phyloP scores from a whole-genome alignment of 176 grass and related monocot genomes.

The Lolium multiflorum region DNA sequence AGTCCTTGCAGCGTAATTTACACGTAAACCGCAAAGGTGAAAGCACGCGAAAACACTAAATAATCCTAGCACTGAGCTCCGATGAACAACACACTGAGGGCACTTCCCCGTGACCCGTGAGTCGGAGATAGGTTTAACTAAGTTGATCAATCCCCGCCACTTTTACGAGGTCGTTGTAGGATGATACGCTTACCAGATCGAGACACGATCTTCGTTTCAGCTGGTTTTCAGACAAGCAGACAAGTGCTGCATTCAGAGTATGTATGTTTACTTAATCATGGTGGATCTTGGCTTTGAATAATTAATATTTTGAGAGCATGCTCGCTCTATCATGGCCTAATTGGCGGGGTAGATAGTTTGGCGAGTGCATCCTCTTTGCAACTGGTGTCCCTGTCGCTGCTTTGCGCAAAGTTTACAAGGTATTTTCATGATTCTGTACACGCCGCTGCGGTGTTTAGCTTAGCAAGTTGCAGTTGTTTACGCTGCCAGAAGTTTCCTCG shows the following conservation, averaged over 20 bases:
- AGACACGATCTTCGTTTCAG: constrained; percentile 5
- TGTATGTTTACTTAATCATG: constrained; percentile 21
- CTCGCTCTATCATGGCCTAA: constrained; percentile 36
- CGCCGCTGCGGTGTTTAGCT: background rate
- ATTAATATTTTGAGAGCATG: constrained; percentile 20
- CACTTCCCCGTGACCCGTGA: constrained; percentile 28
- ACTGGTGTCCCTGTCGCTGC: constrained; percentile 32
- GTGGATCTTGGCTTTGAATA: constrained; percentile 44
- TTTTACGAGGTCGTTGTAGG: constrained; percentile 2
- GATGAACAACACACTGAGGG: background rate
- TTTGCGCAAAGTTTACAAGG: constrained; percentile 31
- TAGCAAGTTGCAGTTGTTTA: background rate
- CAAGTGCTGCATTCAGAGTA: background rate
- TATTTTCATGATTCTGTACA: background rate
- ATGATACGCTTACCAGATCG: constrained; percentile 9
- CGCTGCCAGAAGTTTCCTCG: constrained; percentile 7
- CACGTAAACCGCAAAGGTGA: constrained; percentile 27
- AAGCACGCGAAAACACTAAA: constrained; percentile 17
- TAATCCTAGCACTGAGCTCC: constrained; percentile 27
- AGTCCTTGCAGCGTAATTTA: background rate
- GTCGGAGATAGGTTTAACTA: constrained; percentile 39
- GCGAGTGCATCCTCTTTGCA: constrained; percentile 12
- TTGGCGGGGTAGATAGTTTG: constrained; percentile 21
- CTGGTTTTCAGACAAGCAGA: constrained; percentile 38
- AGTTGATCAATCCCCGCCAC: background rate